Base-by-base conservation (phyloP, 331 rosid genomes). In the Quercus lobata region DNA sequence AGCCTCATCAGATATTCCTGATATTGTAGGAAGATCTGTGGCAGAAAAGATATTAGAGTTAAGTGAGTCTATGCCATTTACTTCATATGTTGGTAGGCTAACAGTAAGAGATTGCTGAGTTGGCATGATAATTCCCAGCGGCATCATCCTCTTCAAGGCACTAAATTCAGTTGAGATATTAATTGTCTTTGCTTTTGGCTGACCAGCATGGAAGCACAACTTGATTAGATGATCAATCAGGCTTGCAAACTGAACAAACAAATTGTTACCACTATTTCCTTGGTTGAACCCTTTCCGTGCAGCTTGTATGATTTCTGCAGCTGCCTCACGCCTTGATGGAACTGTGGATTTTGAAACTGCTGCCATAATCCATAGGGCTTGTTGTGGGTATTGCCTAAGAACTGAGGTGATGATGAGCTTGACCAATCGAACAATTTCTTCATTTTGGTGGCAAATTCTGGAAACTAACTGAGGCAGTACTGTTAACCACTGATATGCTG, bases 141-240 rank as follows among this genome's bases (percentile, higher is more conserved):
- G 99, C 98, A 95, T 95, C 99, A 95, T 90, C 89, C 99, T 90
- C 88, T 93, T 93, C 72, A 93, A 84, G 80, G 98, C 89, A 83
- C 99, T 93, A 83, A 95, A 95, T 83, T 93, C 98, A 53, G 90
- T 90, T 68, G 94, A 85, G 77, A 95, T 87, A 82, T 95, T 95
- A 72, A 91, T 93, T 44, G 92, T 78, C 91, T 12, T 93, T 5
- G 91, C 88, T 89, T 86, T 91, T 83, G 96, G 81, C 81, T 95
- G 99, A 80, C 99, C 92, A 75, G 93, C 73, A 84, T 93, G 99
- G 88, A 91, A 91, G 86, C 97, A 95, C 83, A 95, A 85, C 89
- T 89, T 95, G 81, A 93, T 93, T 72, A 95, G 86, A 83, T 93
- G 99, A 84, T 93, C 99, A 79, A 95, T 81, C 65, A 95, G 81